Base-by-base conservation (phyloP, 83 land plant species). In the Larix sibirica region DNA sequence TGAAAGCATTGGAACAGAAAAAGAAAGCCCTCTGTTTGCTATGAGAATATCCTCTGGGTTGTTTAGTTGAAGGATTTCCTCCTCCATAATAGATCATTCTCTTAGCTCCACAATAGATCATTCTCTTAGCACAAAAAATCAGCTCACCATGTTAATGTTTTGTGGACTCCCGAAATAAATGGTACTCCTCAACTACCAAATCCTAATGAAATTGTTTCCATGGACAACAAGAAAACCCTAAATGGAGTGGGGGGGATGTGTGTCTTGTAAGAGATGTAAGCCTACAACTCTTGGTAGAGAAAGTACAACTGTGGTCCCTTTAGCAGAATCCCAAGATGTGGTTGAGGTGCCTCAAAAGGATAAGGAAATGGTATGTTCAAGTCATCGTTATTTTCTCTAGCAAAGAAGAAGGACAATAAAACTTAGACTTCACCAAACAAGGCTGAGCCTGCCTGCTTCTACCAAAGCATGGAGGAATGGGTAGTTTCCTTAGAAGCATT, bases 311-410 rank as follows among this genome's bases (percentile, higher is more conserved):
- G n/a, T n/a, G n/a, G n/a, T n/a, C n/a, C n/a, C n/a, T n/a, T n/a
- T n/a, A n/a, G n/a, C n/a, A n/a, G n/a, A n/a, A n/a, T n/a, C n/a
- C n/a, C n/a, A n/a, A n/a, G n/a, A n/a, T n/a, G n/a, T n/a, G 0
- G n/a, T 24, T 12, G 83, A 80, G 17, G 70, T 81, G 9, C 83
- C 77, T 12, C 83, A 86, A 6, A 88, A 88, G 67, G 88, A 31
- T 77, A 79, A 66, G 62, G 36, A 5, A 58, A 28, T 26, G 47
- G 47, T 80, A 77, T 78, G 38, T 23, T 23, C n/a, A 63, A 90
- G 2, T 88, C 92, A 8, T 85, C 92, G 92, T 60, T 92, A 76
- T 86, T 90, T 77, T 85, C 86, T 1, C 54, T 77, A 83, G 59
- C 83, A 1, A 89, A n/a, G n/a, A n/a, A n/a, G n/a, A n/a, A n/a